Evolutionary conservation across 768 basidiomycete genomes (phyloP), one percentile per base, ranked within the genome.

Genomic region (Mycena venus): DNA sequence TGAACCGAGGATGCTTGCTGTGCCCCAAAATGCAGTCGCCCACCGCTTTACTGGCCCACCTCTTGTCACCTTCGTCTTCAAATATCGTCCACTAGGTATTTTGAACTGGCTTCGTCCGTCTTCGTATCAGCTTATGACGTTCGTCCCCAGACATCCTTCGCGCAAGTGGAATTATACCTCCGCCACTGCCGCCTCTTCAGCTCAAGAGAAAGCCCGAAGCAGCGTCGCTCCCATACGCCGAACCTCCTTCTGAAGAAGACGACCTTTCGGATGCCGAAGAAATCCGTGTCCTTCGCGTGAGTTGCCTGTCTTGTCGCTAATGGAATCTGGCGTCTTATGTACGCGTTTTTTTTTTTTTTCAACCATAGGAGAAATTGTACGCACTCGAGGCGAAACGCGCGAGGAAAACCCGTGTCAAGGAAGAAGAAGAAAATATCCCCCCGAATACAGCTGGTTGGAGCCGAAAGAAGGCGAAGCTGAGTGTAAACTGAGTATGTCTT

Each of bases 1-100:
- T 0, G 69, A 68, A 56, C 69, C 64, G 3, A 60, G 58, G 63
- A 5, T 27, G 17, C 63, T 70, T 27, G 5, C 42, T 10, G 44
- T n/a, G 7, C 34, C 59, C 21, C 58, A 70, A n/a, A 21, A 7
- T 32, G 38, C 73, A 14, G 25, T 72, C 36, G 23, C 69, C 17
- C 49, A 53, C 55, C 59, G 74, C 27, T 36, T 70, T 29, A 42
- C 62, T 11, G 64, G 74, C 25, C 59, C 69, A 25, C 40, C 63
- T 9, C n/a, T 71, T n/a, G 70, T 75, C 23, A 71, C 56, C 9
- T 75, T 75, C 21, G 25, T 23, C 60, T 75, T 75, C 59, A 60
- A 25, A 62, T 75, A 75, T 51, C 74, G 74, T 40, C 64, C 69
- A 19, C 36, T 71, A 3, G 69, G 74, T 58, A 67, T 40, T 36